phyloP scores from a whole-genome alignment of 805 yeast genomes.

The Cyberlindnera americana region DNA sequence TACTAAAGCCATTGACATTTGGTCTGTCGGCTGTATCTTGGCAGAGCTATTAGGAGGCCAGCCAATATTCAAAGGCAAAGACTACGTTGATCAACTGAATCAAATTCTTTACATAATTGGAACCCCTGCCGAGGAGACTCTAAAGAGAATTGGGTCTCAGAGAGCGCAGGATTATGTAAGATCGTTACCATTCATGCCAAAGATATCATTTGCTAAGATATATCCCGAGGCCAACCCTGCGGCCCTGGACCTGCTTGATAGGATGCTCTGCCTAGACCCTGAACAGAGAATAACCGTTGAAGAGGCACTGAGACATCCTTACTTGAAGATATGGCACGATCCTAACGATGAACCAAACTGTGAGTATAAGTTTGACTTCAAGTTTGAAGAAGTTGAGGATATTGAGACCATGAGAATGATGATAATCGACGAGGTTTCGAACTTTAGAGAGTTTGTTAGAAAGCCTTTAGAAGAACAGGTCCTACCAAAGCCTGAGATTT shows the following conservation, averaged over 20 bases:
- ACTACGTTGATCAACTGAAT: constrained; percentile 91
- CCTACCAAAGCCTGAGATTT: constrained; percentile 32
- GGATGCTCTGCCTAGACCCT: constrained; percentile 86
- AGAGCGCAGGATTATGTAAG: constrained; percentile 92
- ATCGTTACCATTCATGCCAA: constrained; percentile 78
- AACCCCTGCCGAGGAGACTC: constrained; percentile 78
- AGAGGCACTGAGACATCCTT: constrained; percentile 87
- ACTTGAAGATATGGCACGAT: constrained; percentile 86
- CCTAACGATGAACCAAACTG: constrained; percentile 89
- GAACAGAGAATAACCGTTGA: constrained; percentile 78
- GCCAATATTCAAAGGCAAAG: constrained; percentile 92
- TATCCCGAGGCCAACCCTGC: constrained; percentile 86
- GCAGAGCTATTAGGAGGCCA: constrained; percentile 91
- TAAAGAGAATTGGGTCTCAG: constrained; percentile 70
- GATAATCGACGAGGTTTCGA: constrained; percentile 75
- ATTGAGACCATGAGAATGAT: constrained; percentile 68
- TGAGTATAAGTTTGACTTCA: constrained; percentile 74
- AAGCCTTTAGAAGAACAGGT: constrained; percentile 61
- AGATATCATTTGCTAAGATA: constrained; percentile 62
- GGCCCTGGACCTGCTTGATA: constrained; percentile 76
- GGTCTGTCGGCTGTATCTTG: constrained; percentile 97
- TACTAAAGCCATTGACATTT: constrained; percentile 93
- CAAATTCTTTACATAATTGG: constrained; percentile 85
- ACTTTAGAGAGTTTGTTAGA: constrained; percentile 78
- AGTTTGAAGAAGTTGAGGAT: constrained; percentile 79